Base-by-base conservation (phyloP, 257 asterid species). In the Capsicum rhomboideum region DNA sequence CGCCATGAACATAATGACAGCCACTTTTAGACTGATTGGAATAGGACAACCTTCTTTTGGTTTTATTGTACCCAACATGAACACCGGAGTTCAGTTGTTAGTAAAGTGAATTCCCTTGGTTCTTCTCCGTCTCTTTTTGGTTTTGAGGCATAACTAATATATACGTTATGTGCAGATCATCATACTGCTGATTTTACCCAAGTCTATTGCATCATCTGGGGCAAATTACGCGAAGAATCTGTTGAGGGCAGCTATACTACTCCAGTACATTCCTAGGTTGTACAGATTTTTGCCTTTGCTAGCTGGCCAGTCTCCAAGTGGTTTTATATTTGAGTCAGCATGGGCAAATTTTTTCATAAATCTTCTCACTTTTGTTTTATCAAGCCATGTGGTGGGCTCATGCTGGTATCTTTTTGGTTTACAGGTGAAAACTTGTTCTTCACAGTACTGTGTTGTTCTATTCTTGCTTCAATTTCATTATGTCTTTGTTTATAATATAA, bases 341-440 rank as follows among this genome's bases (percentile, higher is more conserved):
- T 95, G 98, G 98, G 91, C 97, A 17, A 93, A 93, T 83, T 95
- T 95, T 46, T 81, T 95, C 82, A 88, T 91, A 84, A 93, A 95
- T 87, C 95, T 92, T 83, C 94, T 95, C 77, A 92, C 88, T 2
- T 91, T 86, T 85, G 80, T 95, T 78, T 84, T 93, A 90, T 92
- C 94, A 21, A 89, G 98, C 87, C 98, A 95, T 55, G 96, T 93
- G 50, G 94, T 95, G 77, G 98, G 98, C 80, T 92, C 97, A 17
- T 92, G 98, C 85, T 95, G 97, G 98, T 95, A 95, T 86, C 98
- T 95, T 86, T 90, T 94, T 29, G 97, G 95, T 79, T 85, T 94
- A 85, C 97, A 94, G 97, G 98, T 94, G 53, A 12, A 28, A 34
- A 82, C 56, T 40, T 59, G 29, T 79, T 82, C 72, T 77, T 78